Evolutionary conservation across 768 basidiomycete genomes (phyloP).

Genomic region (Pleurotus platypus): DNA sequence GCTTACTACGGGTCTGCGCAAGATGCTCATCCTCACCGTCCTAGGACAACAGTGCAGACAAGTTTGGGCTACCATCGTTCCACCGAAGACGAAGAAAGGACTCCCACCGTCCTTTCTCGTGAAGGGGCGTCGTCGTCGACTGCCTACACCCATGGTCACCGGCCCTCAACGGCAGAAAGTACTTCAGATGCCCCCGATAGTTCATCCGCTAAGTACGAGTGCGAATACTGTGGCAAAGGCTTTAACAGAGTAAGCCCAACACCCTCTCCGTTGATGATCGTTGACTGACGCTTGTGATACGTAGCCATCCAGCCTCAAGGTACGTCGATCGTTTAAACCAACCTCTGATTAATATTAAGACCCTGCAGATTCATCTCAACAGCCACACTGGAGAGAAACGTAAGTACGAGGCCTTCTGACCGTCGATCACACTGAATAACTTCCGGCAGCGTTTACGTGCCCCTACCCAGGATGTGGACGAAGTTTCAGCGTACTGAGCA

Average conservation of each 20-base stretch:
- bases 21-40: conserved; percentile 10
- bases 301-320: conserved; percentile 75
- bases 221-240: conserved; percentile 73
- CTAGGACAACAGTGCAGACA: conserved; percentile 25
- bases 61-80: conserved; percentile 14
- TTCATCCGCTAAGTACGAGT: conserved; percentile 61
- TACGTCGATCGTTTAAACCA: conserved; percentile 20
- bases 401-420: conserved; percentile 34
- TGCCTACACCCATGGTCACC: not conserved
- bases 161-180: not conserved
- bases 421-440: conserved; percentile 12
- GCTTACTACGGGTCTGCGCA: conserved; percentile 4
- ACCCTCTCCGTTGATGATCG: not conserved
- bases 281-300: not conserved
- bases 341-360: conserved; percentile 10
- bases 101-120: conserved; percentile 26
- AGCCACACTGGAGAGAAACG: conserved; percentile 86
- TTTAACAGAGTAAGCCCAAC: conserved; percentile 50
- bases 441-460: conserved; percentile 63
- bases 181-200: conserved; percentile 14
- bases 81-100: conserved; percentile 31
- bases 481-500: conserved; percentile 82
- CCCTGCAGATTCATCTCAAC: conserved; percentile 70
- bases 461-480: conserved; percentile 74
- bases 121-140: conserved; percentile 4